phyloP scores from a whole-genome alignment of 495 filamentous ascomycete genomes.

The Trichocladium uniseriatum region DNA sequence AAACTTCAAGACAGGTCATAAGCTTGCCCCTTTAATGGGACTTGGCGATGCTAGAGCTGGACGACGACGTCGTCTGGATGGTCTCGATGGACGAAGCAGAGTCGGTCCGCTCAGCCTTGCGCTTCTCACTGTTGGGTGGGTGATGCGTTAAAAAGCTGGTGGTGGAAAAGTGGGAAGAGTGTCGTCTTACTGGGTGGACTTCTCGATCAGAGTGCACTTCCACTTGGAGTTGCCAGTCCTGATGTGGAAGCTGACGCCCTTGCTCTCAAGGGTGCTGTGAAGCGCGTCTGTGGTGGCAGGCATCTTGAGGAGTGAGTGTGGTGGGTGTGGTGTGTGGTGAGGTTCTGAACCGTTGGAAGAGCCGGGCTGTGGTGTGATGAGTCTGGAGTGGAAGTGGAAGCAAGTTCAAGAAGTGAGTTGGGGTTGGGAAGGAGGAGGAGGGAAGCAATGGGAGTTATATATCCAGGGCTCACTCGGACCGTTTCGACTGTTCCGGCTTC shows the following conservation, averaged over 20 bases:
- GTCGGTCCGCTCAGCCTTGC: conserved; percentile 13
- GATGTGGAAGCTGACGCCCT: conserved; percentile 36
- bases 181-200: conserved; percentile 32
- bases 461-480: neutral
- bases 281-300: conserved; percentile 11
- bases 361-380: neutral
- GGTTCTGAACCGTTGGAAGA: neutral
- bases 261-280: conserved; percentile 27
- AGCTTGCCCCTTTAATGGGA: conserved; percentile 19
- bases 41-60: conserved; percentile 17
- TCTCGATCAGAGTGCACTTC: conserved; percentile 35
- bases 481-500: neutral
- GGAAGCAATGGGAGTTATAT: neutral
- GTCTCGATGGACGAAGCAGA: conserved; percentile 23
- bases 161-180: neutral
- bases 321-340: neutral
- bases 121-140: conserved; percentile 27
- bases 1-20: no score
- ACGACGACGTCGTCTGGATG: conserved; percentile 20
- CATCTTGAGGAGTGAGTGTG: conserved; percentile 11
- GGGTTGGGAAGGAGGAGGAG: neutral
- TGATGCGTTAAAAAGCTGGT: conserved; percentile 1
- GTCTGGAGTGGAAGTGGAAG: neutral
- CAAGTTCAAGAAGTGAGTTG: neutral
- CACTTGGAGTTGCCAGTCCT: conserved; percentile 31